phyloP scores from a whole-genome alignment of 2,329 filamentous ascomycete genomes.

The Cladosporium sp. region DNA sequence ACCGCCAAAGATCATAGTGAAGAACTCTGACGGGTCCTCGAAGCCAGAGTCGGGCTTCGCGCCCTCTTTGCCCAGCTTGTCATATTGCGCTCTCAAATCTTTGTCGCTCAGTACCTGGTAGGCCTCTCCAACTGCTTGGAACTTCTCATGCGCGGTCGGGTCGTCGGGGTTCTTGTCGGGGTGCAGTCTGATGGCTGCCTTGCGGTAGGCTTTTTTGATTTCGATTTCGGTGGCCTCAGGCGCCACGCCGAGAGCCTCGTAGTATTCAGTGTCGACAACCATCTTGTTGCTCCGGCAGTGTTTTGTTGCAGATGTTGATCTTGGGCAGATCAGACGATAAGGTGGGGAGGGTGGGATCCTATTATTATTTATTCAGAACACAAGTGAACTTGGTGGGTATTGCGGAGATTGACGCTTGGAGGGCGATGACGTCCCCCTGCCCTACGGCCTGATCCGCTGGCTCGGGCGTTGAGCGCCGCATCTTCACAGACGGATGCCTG shows the following conservation, averaged over 20 bases:
- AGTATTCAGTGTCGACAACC: slow-evolving; percentile 94
- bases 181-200: slow-evolving; percentile 88
- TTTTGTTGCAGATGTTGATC: background rate
- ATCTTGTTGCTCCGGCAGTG: slow-evolving; percentile 45
- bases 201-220: slow-evolving; percentile 94
- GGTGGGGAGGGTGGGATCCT: background rate
- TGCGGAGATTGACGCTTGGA: slow-evolving; percentile 1
- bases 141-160: slow-evolving; percentile 87
- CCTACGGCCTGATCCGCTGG: background rate
- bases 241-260: slow-evolving; percentile 78
- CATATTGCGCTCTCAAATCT: slow-evolving; percentile 85
- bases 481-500: background rate
- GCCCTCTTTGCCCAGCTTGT: slow-evolving; percentile 94
- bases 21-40: slow-evolving; percentile 93
- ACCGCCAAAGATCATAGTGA: slow-evolving; percentile 96
- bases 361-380: background rate
- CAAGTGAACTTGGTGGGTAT: background rate
- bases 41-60: slow-evolving; percentile 90
- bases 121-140: slow-evolving; percentile 75
- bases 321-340: background rate
- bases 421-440: background rate
- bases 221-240: slow-evolving; percentile 84
- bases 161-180: slow-evolving; percentile 98
- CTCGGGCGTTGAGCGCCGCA: background rate
- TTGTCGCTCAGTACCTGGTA: slow-evolving; percentile 82